phyloP scores from a whole-genome alignment of 108 stramenopile species.

The Cylindrotheca closterium region DNA sequence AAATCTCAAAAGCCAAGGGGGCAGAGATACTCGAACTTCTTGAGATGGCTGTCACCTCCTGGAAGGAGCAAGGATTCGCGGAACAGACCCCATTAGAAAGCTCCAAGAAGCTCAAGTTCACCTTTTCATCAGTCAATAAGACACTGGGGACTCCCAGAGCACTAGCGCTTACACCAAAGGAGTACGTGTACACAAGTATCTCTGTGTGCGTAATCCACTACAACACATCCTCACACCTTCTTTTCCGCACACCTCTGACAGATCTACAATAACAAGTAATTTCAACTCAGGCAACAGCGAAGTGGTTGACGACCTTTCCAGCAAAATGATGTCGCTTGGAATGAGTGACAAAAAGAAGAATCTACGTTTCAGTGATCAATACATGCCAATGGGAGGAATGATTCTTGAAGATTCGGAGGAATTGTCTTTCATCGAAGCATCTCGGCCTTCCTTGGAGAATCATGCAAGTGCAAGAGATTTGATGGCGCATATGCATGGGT shows the following conservation, averaged over 20 bases:
- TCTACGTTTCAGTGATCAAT: neutral
- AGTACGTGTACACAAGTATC: slow-evolving; percentile 10
- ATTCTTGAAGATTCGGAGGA: slow-evolving; percentile 15
- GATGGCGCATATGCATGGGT: slow-evolving; percentile 34
- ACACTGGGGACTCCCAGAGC: neutral
- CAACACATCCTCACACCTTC: neutral
- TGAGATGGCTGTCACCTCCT: slow-evolving; percentile 22
- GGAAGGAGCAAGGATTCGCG: slow-evolving; percentile 22
- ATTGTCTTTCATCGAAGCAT: neutral
- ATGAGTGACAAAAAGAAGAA: slow-evolving; percentile 15
- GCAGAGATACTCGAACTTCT: slow-evolving; percentile 19
- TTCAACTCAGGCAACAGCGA: neutral
- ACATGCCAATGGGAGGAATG: neutral
- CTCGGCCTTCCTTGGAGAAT: slow-evolving; percentile 25
- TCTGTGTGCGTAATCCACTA: neutral
- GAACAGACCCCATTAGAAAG: neutral
- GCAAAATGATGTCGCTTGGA: slow-evolving; percentile 11
- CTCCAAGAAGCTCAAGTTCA: neutral
- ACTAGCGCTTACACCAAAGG: slow-evolving; percentile 15
- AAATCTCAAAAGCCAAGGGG: slow-evolving; percentile 39
- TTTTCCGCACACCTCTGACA: neutral
- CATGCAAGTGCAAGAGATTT: slow-evolving; percentile 29
- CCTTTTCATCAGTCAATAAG: neutral
- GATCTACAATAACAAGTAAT: neutral
- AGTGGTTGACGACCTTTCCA: slow-evolving; percentile 9